Conservation (phyloP, 495 filamentous ascomycete genomes). For the Neurospora sp. region DNA sequence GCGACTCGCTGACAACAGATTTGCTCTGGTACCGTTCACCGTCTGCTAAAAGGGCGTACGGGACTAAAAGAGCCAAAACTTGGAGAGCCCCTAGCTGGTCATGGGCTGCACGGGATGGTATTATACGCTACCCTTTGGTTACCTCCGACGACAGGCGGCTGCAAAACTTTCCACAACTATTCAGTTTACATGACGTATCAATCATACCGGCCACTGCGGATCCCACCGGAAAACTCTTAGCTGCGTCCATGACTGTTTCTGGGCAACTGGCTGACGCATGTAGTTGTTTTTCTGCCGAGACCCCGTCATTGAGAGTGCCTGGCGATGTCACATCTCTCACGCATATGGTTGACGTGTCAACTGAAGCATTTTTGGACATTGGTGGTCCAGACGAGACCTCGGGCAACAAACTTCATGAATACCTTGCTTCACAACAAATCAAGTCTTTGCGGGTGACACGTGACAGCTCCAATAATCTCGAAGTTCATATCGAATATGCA, state of each 20-base stretch:
- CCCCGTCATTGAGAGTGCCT: accelerated
- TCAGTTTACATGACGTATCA: neutral
- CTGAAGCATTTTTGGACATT: accelerated
- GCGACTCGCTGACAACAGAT: neutral
- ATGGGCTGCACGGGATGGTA: neutral
- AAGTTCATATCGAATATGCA: no score
- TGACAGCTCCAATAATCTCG: no score
- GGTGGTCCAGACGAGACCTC: neutral
- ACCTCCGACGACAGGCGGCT: no score
- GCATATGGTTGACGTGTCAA: neutral
- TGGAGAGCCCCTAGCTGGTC: neutral
- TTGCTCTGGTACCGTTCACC: neutral
- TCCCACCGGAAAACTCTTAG: neutral
- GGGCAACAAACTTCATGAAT: neutral
- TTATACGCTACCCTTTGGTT: neutral
- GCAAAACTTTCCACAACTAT: neutral
- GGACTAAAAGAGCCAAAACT: neutral
- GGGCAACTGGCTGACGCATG: neutral
- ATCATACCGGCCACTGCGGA: neutral
- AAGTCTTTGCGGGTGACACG: neutral
- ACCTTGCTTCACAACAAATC: neutral
- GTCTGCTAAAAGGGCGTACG: no score
- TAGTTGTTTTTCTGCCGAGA: neutral
- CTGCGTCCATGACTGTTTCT: neutral
- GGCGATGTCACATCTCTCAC: accelerated